Base-by-base conservation (phyloP, 371 early-diverging fungal genomes). In the Sporodiniella umbellata region DNA sequence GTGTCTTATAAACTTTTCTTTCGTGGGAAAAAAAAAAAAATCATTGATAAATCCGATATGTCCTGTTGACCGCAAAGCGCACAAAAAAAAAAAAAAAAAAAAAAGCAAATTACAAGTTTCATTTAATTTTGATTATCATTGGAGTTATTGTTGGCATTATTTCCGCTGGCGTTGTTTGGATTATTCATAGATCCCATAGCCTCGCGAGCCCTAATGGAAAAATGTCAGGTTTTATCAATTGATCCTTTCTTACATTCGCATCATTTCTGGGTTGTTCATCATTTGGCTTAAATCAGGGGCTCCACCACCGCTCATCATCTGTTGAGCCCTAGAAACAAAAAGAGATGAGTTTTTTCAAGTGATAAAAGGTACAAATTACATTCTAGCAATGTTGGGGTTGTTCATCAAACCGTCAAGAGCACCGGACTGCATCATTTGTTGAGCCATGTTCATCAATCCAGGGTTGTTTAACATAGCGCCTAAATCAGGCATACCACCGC, bases 381-480 rank as follows among this genome's bases (percentile, higher is more conserved):
- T 90, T 65, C 87, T 79, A 42, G 89, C 80, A 35, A 75, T 70
- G 17, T 87, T 85, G 6, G 96, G 96, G 78, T 96, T 95, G 66
- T 81, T 88, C 89, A 94, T 84, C 68, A 95, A 75, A 18, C 78
- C 69, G 53, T 85, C 81, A 50, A 95, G 75, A 17, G 88, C 91
- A 46, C 94, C 94, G 37, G 92, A 94, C 39, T 79, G 81, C 95
- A 94, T 94, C 92, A 95, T 92, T 72, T 85, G 87, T 60, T 86
- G 84, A 4, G 94, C 95, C 96, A 95, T 95, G 64, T 72, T 78
- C 94, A 94, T 95, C 57, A 96, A 69, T 21, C 84, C 86, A 21
- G 97, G 97, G 78, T 96, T 94, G 66, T 69, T 89, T 80, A 95
- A 68, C 70, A 96, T 70, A 42, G 87, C 60, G 28, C 64, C 57